These are phyloP conservation scores for Lithospermum erythrorhizon DNA, from an alignment of 257 asterid genomes.

Conservation along the genomic window DNA sequence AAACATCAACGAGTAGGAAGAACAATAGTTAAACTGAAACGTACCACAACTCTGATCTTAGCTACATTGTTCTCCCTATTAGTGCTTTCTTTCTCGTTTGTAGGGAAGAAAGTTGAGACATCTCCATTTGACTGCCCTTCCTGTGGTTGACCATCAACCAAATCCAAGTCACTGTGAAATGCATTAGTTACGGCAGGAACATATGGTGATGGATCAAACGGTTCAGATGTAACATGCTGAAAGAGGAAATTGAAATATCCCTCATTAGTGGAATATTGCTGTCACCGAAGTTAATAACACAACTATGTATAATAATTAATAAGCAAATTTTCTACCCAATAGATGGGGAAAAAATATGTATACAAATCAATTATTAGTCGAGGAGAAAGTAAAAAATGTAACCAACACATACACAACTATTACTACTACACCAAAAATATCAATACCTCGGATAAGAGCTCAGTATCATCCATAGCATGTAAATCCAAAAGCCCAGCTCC, in stretches of 20 bases:
- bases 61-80: conserved; percentile 89
- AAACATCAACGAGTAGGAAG: not conserved
- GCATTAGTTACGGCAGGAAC: conserved; percentile 79
- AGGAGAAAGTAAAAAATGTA: not conserved
- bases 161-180: conserved; percentile 55
- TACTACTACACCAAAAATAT: not conserved
- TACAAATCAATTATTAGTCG: too few relatives aligned
- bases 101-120: conserved; percentile 33
- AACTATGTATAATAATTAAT: not conserved
- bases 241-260: conserved; percentile 8
- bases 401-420: not conserved
- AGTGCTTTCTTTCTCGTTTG: conserved; percentile 46
- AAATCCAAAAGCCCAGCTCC: conserved; percentile 96
- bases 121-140: conserved; percentile 51
- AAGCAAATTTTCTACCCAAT: too few relatives aligned
- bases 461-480: conserved; percentile 98
- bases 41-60: conserved; percentile 94
- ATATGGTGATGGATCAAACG: conserved; percentile 92
- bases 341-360: not conserved
- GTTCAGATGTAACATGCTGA: conserved; percentile 91
- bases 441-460: conserved; percentile 90
- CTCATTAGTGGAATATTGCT: not conserved
- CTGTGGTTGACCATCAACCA: conserved; percentile 37
- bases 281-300: not conserved
- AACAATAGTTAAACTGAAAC: conserved; percentile 12